Percentiles rank a stretch among this genome's conserved stretches.
phyloP scores from a whole-genome alignment of 352 stramenopile genomes.

The Pythium grandisporangium region DNA sequence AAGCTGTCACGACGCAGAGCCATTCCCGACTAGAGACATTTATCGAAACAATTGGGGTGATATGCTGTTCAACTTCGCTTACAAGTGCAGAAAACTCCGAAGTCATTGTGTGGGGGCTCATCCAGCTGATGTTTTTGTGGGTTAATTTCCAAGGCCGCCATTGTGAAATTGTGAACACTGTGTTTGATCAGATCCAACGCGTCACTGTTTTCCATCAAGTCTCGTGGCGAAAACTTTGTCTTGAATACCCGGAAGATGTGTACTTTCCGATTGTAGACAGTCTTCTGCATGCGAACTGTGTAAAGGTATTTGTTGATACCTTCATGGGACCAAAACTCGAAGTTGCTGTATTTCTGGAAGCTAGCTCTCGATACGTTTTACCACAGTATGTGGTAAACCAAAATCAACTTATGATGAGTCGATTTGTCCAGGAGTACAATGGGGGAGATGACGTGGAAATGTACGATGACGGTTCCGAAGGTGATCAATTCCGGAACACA shows the following conservation, averaged over 20 bases:
- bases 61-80: neutral
- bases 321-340: constrained; percentile 20
- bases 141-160: constrained; percentile 11
- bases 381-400: constrained; percentile 19
- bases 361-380: constrained; percentile 20
- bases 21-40: constrained; percentile 8
- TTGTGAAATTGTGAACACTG: too few species aligned
- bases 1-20: neutral
- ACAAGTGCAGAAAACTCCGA: constrained; percentile 5
- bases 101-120: constrained; percentile 19
- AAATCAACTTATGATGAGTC: constrained; percentile 15
- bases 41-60: constrained; percentile 16
- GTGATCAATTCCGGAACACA: neutral
- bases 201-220: constrained; percentile 12
- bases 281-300: constrained; percentile 8
- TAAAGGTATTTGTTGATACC: constrained; percentile 15
- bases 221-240: constrained; percentile 19
- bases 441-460: constrained; percentile 8
- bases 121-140: constrained; percentile 24
- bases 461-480: constrained; percentile 10
- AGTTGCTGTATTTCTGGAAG: constrained; percentile 13
- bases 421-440: constrained; percentile 15
- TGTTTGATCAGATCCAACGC: constrained; percentile 18
- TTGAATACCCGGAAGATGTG: constrained; percentile 17
- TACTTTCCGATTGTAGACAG: constrained; percentile 24